Evolutionary conservation across 768 basidiomycete species (phyloP).

Genomic region (Boletus reticulatus): DNA sequence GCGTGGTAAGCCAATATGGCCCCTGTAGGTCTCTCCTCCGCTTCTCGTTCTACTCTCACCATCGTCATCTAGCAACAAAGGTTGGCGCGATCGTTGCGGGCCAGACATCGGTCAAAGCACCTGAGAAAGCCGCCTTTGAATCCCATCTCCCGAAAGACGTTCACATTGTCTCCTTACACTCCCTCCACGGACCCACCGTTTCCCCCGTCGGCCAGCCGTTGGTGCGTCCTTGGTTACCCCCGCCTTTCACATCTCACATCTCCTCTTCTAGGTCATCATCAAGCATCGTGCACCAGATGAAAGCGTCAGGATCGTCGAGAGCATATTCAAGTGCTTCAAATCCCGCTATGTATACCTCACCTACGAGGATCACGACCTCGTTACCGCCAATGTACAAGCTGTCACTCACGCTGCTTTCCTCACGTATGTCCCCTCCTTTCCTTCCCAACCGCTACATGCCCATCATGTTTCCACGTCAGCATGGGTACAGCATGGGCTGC

Average conservation of each 20-base stretch:
- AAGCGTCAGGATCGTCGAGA: conserved; percentile 75
- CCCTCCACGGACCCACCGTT: conserved; percentile 90
- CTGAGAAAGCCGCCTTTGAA: conserved; percentile 89
- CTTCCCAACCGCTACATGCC: background rate
- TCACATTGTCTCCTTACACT: conserved; percentile 90
- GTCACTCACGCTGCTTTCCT: conserved; percentile 98
- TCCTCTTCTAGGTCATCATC: conserved; percentile 70
- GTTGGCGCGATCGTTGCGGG: conserved; percentile 89
- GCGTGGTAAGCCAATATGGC: conserved; percentile 85
- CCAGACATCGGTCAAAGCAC: conserved; percentile 96
- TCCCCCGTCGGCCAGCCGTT: conserved; percentile 87
- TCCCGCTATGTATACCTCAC: conserved; percentile 89
- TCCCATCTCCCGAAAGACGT: conserved; percentile 81
- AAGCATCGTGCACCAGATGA: conserved; percentile 78
- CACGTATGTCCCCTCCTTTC: conserved; percentile 49
- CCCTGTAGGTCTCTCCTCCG: conserved; percentile 60
- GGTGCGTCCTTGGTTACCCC: conserved; percentile 42
- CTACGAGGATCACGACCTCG: conserved; percentile 95
- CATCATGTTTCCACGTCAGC: conserved; percentile 39
- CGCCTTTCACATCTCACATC: background rate
- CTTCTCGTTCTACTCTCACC: background rate
- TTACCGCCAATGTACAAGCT: conserved; percentile 98
- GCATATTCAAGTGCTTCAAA: conserved; percentile 72
- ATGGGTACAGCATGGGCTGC: conserved; percentile 98
- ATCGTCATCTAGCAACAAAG: conserved; percentile 69